Conservation (phyloP, 164 flowering plant genomes). For the Tetracentron sinense region DNA sequence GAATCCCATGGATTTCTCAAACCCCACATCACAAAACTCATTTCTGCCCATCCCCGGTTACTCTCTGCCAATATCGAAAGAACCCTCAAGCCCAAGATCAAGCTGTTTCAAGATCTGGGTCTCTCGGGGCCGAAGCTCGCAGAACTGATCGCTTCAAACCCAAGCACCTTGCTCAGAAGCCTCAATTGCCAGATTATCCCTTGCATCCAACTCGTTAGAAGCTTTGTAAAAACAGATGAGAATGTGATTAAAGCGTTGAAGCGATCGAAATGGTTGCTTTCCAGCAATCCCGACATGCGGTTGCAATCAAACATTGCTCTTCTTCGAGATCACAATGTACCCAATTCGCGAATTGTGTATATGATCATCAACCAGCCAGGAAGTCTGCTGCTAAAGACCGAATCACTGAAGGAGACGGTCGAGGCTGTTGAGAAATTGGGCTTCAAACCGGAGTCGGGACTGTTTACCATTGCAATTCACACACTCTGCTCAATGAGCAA, state of each 20-base stretch:
- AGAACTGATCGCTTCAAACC: constrained; percentile 4
- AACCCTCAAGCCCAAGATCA: too few relatives aligned
- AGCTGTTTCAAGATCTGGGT: too few relatives aligned
- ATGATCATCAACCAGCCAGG: constrained; percentile 4
- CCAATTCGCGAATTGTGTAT: background rate
- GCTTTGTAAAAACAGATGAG: constrained; percentile 3
- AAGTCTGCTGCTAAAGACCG: too few relatives aligned
- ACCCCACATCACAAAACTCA: too few relatives aligned
- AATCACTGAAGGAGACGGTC: too few relatives aligned
- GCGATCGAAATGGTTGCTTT: too few relatives aligned
- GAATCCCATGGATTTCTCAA: too few relatives aligned
- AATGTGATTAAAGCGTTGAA: too few relatives aligned
- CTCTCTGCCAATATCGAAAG: constrained; percentile 11
- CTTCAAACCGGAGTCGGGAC: background rate
- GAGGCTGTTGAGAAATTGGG: constrained; percentile 11
- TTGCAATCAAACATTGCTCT: constrained; percentile 6
- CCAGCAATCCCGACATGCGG: background rate
- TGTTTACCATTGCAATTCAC: constrained; percentile 6
- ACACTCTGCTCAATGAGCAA: constrained; percentile 6
- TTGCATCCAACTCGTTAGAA: too few relatives aligned
- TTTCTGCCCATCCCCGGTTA: constrained; percentile 4
- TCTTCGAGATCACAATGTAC: constrained; percentile 5
- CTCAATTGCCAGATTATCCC: constrained; percentile 4
- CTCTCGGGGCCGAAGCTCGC: too few relatives aligned
- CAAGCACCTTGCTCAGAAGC: constrained; percentile 3